Evolutionary conservation across 805 yeast species (phyloP), one percentile per base, ranked within the genome.

Genomic region (Naumovozyma baii): DNA sequence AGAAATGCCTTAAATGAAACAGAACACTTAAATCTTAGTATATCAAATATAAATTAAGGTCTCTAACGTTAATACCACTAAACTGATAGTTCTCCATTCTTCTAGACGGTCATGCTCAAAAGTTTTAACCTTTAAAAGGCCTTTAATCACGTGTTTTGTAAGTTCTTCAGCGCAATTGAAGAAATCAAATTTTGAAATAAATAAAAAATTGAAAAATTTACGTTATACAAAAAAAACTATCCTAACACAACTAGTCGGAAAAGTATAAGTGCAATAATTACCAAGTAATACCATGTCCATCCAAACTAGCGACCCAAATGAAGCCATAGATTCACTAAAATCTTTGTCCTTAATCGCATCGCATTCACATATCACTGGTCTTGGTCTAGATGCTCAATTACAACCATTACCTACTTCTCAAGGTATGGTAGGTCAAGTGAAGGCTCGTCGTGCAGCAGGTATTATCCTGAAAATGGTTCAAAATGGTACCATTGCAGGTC

Each of bases 371-470:
- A 92, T 92, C 59, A 74, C 92, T 18, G 98, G 98, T 1, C 72
- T 92, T 22, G 99, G 99, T n/a, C 73, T 92, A 39, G 97, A 90
- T 62, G 96, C 87, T 47, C 76, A 79, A 53, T 72, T 94, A 49
- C 80, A 76, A 53, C 97, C 97, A 32, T 75, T 83, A 40, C 83
- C 74, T 38, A 70, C 81, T 30, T 70, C 79, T 33, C 95, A 92
- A 59, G 99, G 99, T 14, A 87, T 92, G 94, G 97, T 92, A 36
- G 99, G 98, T 25, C 99, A 92, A 68, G 59, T 77, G 39, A 83
- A 84, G 58, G 98, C 98, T 2, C 78, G 99, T 64, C 80, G 79
- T 57, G 97, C 99, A 4, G 95, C 96, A 15, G 99, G 96, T 42
- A 80, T 92, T 32, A 80, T 92, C 39, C 73, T 90, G 51, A 88